phyloP scores from a whole-genome alignment of 140 eudicot species.

The Bidens hawaiensis region DNA sequence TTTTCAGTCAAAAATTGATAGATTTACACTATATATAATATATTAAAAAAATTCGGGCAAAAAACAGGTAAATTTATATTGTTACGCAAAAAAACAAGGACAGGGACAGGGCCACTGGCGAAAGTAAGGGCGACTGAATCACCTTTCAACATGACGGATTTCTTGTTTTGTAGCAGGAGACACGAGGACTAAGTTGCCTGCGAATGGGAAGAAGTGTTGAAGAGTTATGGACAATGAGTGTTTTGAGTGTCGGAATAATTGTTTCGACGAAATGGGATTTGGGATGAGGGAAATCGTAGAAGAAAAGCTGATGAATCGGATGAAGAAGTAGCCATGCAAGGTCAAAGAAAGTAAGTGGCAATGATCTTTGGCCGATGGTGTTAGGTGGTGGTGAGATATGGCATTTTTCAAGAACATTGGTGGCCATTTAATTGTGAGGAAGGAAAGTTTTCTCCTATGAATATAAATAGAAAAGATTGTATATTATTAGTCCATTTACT shows the following conservation, averaged over 20 bases:
- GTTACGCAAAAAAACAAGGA: no score
- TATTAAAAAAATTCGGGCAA: no score
- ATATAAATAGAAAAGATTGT: no score
- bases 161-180: constrained; percentile 13
- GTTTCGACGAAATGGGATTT: no score
- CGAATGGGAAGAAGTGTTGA: no score
- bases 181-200: constrained; percentile 33
- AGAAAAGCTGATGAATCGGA: constrained; percentile 30
- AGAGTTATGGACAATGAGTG: constrained; percentile 40
- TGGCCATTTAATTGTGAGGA: background rate
- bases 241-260: constrained; percentile 34
- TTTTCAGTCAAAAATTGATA: no score
- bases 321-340: constrained; percentile 19
- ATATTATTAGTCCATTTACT: no score
- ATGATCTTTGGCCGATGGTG: constrained; percentile 6
- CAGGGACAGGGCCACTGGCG: no score
- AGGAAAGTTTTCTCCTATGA: background rate
- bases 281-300: no score
- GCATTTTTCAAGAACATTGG: constrained; percentile 19
- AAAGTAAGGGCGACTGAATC: constrained; percentile 31
- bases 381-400: constrained; percentile 17
- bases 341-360: constrained; percentile 34
- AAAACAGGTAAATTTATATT: no score
- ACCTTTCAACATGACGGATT: constrained; percentile 22
- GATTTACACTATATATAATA: no score